Conservation (phyloP, 176 grass and related monocot species). For the Rhynchospora pubera region DNA sequence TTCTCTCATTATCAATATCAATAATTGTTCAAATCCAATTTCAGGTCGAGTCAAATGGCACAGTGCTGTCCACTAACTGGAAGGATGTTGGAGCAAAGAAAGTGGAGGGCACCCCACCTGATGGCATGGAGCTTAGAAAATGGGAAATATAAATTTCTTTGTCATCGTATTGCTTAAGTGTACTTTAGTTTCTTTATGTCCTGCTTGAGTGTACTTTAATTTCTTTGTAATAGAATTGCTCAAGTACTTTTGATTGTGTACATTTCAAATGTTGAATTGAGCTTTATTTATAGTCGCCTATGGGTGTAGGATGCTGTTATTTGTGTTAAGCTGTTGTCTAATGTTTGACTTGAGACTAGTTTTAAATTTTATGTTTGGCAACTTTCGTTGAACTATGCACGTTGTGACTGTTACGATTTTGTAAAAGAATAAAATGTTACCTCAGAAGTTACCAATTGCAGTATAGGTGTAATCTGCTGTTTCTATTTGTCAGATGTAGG, state of each 20-base stretch:
- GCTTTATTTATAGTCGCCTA: background rate
- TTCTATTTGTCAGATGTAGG: background rate
- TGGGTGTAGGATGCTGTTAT: background rate
- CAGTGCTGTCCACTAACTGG: constrained; percentile 47
- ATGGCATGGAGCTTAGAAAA: constrained; percentile 50
- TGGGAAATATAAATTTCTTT: constrained; percentile 26
- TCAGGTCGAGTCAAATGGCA: constrained; percentile 43
- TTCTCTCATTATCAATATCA: background rate
- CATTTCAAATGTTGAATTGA: constrained; percentile 4
- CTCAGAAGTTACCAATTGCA: background rate
- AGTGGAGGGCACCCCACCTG: constrained; percentile 40
- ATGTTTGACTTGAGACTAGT: background rate
- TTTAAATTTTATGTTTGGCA: background rate
- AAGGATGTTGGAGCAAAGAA: constrained; percentile 42
- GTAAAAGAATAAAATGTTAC: background rate
- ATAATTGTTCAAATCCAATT: background rate
- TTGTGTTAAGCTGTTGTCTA: background rate
- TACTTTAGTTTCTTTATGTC: background rate
- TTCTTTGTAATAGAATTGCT: background rate
- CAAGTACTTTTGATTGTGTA: background rate
- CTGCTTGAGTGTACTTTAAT: constrained; percentile 4
- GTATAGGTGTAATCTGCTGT: background rate
- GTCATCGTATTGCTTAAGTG: background rate
- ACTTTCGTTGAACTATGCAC: background rate
- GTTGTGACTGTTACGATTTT: background rate